Base-by-base conservation (phyloP, 1,284 basidiomycete genomes). In the Porodaedalea pini region DNA sequence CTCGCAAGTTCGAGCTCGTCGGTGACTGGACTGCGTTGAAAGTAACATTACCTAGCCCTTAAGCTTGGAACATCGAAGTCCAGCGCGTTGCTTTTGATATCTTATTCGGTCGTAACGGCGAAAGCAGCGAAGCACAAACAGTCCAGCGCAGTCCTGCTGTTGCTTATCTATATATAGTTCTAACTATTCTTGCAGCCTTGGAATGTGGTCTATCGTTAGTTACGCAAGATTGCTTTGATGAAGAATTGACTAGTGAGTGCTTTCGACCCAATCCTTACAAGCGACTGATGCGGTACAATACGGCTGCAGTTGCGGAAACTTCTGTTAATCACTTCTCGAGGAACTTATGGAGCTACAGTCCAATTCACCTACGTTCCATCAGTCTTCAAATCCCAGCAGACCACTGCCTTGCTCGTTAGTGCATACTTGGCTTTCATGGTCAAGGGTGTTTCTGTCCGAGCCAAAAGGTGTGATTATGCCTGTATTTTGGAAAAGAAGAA, bases 21-120 rank as follows among this genome's bases (percentile, higher is more conserved):
- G 83, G 81, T 59, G 89, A 89, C 15, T 92, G 90, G 89, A 82
- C 75, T 52, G 74, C 83, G 3, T 65, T 91, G 32, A 86, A 81
- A 67, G 78, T 75, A 8, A 77, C 85, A n/a, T 63, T 91, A n/a
- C 86, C 88, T 0, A 67, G 71, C 31, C n/a, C n/a, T n/a, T n/a
- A n/a, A n/a, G 79, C 79, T 17, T 91, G 90, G 89, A 78, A 86
- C 63, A 66, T 72, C 4, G 73, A 67, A 19, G 82, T 91, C n/a
- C 83, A 88, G 53, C 73, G 75, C 19, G 80, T 80, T 29, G 80
- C 81, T 4, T 83, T 90, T 62, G 81, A 86, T 61, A 67, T 90
- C 2, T 70, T 91, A 7, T 68, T 87, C n/a, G 81, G 85, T 11
- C 70, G 75, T 6, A 39, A 56, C 51, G 53, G 57, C 60, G 39